Evolutionary conservation across 805 yeast species (phyloP).

Genomic region (Wickerhamomyces chaumierensis): DNA sequence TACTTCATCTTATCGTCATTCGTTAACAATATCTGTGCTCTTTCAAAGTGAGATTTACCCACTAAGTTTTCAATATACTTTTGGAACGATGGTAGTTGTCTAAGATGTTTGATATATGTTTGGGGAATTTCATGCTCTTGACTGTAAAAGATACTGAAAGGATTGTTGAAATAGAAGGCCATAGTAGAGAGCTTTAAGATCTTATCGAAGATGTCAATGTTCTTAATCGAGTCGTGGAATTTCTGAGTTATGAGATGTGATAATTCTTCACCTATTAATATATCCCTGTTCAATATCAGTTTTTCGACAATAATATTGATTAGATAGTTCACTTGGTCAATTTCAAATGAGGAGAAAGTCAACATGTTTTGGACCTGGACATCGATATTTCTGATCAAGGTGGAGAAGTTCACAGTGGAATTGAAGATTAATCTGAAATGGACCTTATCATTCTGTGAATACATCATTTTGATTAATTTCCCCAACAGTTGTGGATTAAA

Average conservation of each 20-base stretch:
- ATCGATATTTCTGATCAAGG: slow-evolving; percentile 10
- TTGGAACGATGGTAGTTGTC: slow-evolving; percentile 26
- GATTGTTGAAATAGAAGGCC: slow-evolving; percentile 16
- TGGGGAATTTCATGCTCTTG: slow-evolving; percentile 1
- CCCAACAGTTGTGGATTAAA: slow-evolving; percentile 13
- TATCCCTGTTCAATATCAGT: slow-evolving; percentile 9
- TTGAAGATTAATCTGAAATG: slow-evolving; percentile 17
- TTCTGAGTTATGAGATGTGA: slow-evolving; percentile 12
- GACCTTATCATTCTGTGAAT: slow-evolving; percentile 9
- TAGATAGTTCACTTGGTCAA: slow-evolving; percentile 16
- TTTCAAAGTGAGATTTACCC: slow-evolving; percentile 3
- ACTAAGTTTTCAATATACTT: slow-evolving; percentile 10
- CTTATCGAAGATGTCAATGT: slow-evolving; percentile 16
- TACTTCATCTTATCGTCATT: slow-evolving; percentile 12
- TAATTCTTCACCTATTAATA: slow-evolving; percentile 12
- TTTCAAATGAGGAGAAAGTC: slow-evolving; percentile 9
- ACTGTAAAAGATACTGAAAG: slow-evolving; percentile 5
- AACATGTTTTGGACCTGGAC: slow-evolving; percentile 9
- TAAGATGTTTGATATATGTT: slow-evolving; percentile 15
- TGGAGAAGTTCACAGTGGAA: slow-evolving; percentile 12
- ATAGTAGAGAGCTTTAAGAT: slow-evolving; percentile 15
- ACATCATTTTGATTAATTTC: slow-evolving; percentile 8
- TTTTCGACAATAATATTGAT: slow-evolving; percentile 14
- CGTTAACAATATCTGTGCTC: slow-evolving; percentile 8
- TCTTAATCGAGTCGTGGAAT: slow-evolving; percentile 13